phyloP scores from a whole-genome alignment of 768 basidiomycete species.

The Dioszegia aurantiaca region DNA sequence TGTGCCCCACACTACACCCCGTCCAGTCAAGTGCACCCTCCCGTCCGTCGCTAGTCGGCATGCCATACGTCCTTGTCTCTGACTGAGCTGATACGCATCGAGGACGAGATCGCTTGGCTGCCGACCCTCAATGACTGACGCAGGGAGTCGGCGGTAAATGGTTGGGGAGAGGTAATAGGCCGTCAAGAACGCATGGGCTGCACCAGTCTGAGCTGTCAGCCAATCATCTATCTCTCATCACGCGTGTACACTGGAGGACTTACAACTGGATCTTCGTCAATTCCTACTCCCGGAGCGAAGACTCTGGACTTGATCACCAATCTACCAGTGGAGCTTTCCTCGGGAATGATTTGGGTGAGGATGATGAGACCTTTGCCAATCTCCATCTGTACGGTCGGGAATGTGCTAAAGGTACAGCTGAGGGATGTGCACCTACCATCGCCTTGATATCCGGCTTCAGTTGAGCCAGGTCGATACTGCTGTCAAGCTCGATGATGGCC shows the following conservation, averaged over 20 bases:
- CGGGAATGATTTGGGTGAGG: conserved; percentile 16
- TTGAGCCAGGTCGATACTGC: conserved; percentile 10
- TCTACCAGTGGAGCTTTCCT: conserved; percentile 1
- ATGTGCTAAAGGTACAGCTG: background rate
- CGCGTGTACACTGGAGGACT: conserved; percentile 18
- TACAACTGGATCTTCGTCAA: conserved; percentile 41
- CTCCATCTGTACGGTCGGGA: background rate
- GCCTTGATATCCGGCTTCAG: conserved; percentile 20
- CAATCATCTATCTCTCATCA: background rate
- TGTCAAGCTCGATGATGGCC: conserved; percentile 18
- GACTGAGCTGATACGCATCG: conserved; percentile 26
- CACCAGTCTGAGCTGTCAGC: conserved; percentile 27
- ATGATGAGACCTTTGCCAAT: conserved; percentile 16
- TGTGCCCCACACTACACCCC: conserved; percentile 16
- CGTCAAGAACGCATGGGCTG: conserved; percentile 32
- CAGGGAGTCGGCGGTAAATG: conserved; percentile 12
- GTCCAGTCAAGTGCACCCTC: conserved; percentile 20
- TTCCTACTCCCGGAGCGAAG: conserved; percentile 28
- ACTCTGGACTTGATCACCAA: conserved; percentile 25
- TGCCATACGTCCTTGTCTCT: conserved; percentile 20
- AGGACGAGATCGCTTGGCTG: conserved; percentile 11
- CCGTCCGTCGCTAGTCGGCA: conserved; percentile 17
- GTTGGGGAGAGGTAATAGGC: conserved; percentile 28
- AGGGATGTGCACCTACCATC: conserved; percentile 21
- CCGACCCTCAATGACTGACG: background rate